Evolutionary conservation across 108 stramenopile genomes (phyloP), one percentile per base, ranked within the genome.

Genomic region (Nitzschia putrida): DNA sequence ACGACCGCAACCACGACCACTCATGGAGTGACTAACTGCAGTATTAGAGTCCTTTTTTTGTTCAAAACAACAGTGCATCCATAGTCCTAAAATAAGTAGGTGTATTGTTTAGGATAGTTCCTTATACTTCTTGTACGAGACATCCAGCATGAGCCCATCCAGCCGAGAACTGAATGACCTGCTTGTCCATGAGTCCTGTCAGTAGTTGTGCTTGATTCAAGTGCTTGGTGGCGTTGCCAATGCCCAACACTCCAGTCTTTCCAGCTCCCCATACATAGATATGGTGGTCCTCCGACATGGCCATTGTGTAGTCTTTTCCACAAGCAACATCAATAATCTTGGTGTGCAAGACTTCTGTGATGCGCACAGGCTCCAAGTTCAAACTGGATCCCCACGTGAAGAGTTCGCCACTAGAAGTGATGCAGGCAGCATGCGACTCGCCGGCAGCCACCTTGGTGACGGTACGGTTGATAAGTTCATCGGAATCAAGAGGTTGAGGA

Each of bases 381-480:
- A 81, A 64, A 53, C 85, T 79, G 74, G 85, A 89, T 40, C 97
- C 97, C 97, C 97, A 97, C 40, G 88, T 87, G 71, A 86, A 97
- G 8, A 96, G 71, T 56, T 92, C 87, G 8, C 95, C 95, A 24
- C 74, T 72, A 9, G 87, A 83, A 14, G 94, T 94, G 11, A 97
- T 78, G 18, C 92, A 92, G 2, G 90, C 87, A n/a, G 92, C 88
- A 76, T 96, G 97, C 39, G 80, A 74, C 57, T 83, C 57, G 29
- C 95, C 95, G 16, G 92, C 92, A 22, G 86, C 85, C 38, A 96
- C 77, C 61, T 87, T 79, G 9, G 69, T 78, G 14, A 92, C 86
- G n/a, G 61, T 67, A 25, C 88, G 84, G 22, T 85, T 80, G 45
- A 68, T 14, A 42, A 85, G 79, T 72, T 90, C 84, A 56, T 87